Evolutionary conservation across 176 grass and related monocot species (phyloP).

Genomic region (Aegilops tauschii): DNA sequence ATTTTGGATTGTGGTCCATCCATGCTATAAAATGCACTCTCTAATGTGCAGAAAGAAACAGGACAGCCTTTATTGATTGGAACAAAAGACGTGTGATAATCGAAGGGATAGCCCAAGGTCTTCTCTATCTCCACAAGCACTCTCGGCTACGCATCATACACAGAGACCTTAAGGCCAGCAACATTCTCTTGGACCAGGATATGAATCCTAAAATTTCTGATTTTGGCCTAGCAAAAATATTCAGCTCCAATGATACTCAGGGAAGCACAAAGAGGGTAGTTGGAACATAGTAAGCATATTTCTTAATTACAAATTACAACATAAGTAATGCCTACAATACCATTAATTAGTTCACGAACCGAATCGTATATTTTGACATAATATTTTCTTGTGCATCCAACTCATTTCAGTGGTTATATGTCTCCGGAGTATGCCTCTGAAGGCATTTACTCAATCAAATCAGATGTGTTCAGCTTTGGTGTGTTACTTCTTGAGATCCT

Average conservation of each 20-base stretch:
- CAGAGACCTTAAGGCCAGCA: conserved; percentile 31
- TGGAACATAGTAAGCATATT: conserved; percentile 35
- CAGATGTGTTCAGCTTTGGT: conserved; percentile 40
- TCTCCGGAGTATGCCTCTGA: no score
- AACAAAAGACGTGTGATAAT: not conserved
- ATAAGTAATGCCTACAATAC: not conserved
- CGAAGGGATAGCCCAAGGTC: conserved; percentile 35
- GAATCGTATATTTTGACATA: not conserved
- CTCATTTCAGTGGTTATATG: no score
- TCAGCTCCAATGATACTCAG: conserved; percentile 19
- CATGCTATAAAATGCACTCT: not conserved
- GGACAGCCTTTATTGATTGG: conserved; percentile 14
- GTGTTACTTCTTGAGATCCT: conserved; percentile 43
- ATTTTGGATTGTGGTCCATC: not conserved
- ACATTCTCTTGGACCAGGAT: conserved; percentile 27
- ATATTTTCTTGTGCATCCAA: not conserved
- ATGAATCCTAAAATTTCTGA: conserved; percentile 45
- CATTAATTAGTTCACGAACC: not conserved
- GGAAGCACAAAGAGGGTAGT: conserved; percentile 36
- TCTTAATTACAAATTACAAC: not conserved
- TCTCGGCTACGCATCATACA: conserved; percentile 26
- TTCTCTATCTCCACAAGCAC: conserved; percentile 38
- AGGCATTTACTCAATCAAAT: conserved; percentile 36
- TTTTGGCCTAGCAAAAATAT: conserved; percentile 38
- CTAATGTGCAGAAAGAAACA: not conserved